Percentiles rank a stretch among this genome's conserved stretches.
phyloP scores from a whole-genome alignment of 352 stramenopile species.

The Phytophthora cryptogea region DNA sequence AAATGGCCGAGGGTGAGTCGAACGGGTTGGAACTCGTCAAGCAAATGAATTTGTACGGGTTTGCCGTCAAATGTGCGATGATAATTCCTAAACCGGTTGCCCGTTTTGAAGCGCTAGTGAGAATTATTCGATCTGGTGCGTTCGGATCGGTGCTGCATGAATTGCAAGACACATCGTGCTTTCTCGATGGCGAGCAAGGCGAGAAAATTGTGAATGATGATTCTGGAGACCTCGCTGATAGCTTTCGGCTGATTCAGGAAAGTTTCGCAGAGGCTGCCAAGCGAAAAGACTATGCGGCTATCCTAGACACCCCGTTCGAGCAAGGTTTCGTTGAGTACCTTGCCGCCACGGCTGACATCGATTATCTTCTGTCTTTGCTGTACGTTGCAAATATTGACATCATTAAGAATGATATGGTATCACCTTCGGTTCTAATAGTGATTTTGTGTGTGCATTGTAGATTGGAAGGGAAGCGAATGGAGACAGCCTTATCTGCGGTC shows the following conservation, averaged over 20 bases:
- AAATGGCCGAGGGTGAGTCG: constrained; percentile 20
- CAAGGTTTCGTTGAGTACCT: constrained; percentile 53
- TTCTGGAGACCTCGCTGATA: constrained; percentile 34
- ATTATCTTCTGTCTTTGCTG: constrained; percentile 34
- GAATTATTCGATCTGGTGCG: constrained; percentile 51
- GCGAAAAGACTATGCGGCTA: constrained; percentile 27
- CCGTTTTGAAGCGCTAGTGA: constrained; percentile 42
- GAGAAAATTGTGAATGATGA: constrained; percentile 8
- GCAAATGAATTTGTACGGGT: constrained; percentile 39
- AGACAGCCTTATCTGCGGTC: constrained; percentile 36
- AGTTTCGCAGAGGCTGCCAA: constrained; percentile 42
- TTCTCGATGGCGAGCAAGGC: constrained; percentile 28
- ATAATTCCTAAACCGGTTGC: constrained; percentile 45
- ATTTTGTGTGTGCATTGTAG: constrained; percentile 19
- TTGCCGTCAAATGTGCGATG: constrained; percentile 56
- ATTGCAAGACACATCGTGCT: constrained; percentile 37
- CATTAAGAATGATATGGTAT: background rate
- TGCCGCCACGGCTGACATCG: constrained; percentile 42
- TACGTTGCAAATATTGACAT: constrained; percentile 13
- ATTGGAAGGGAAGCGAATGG: constrained; percentile 47
- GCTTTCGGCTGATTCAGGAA: constrained; percentile 44
- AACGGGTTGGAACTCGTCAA: constrained; percentile 16
- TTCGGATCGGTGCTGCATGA: constrained; percentile 48
- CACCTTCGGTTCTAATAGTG: background rate
- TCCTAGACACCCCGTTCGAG: constrained; percentile 48